Evolutionary conservation across 2,329 filamentous ascomycete genomes (phyloP).

Genomic region (Aspergillus costaricaensis): DNA sequence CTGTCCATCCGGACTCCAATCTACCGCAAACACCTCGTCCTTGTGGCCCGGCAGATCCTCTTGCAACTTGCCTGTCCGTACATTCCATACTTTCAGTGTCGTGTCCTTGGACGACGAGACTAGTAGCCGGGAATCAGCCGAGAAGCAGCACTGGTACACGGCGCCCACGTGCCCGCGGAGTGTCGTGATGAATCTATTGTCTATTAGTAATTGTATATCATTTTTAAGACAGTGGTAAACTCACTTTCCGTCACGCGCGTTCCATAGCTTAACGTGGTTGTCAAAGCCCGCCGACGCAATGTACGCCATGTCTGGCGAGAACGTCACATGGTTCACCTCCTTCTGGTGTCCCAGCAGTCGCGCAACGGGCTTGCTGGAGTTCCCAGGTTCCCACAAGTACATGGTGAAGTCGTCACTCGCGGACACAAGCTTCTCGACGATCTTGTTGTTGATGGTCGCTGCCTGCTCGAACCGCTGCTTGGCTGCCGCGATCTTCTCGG

Average conservation of each 20-base stretch:
- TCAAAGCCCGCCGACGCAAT: constrained; percentile 91
- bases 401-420: constrained; percentile 96
- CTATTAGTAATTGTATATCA: constrained; percentile 10
- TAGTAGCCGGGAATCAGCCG: constrained; percentile 83
- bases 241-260: constrained; percentile 66
- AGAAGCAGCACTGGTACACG: constrained; percentile 91
- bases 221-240: constrained; percentile 16
- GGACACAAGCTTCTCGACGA: constrained; percentile 82
- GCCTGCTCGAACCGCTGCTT: constrained; percentile 83
- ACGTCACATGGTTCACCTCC: constrained; percentile 92
- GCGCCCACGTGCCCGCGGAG: constrained; percentile 86
- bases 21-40: constrained; percentile 90
- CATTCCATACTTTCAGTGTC: constrained; percentile 93
- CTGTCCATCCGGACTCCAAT: constrained; percentile 91
- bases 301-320: constrained; percentile 83
- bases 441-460: constrained; percentile 70
- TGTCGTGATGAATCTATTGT: constrained; percentile 74
- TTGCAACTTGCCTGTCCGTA: constrained; percentile 77
- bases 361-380: constrained; percentile 79
- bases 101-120: constrained; percentile 90
- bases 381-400: constrained; percentile 86
- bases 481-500: constrained; percentile 73
- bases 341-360: constrained; percentile 93
- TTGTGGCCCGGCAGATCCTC: constrained; percentile 85
- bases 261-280: constrained; percentile 94